Evolutionary conservation across 768 basidiomycete species (phyloP).

Genomic region (Austroboletus festivus): DNA sequence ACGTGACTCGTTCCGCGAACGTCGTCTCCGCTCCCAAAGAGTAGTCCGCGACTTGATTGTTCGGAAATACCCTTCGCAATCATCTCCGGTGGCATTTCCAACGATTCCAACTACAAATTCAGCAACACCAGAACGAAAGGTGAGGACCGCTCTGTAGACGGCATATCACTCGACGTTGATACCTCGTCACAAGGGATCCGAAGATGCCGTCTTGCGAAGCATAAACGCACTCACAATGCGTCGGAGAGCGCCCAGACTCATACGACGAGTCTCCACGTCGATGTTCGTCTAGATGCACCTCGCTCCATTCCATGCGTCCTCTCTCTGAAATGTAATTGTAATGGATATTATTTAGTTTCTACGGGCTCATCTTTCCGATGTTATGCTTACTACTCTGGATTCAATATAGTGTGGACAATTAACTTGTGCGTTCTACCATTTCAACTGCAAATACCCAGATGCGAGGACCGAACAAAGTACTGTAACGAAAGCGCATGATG

Average conservation of each 20-base stretch:
- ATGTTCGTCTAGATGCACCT: background rate
- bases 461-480: too few species aligned
- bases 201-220: background rate
- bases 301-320: background rate
- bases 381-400: too few species aligned
- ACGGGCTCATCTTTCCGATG: too few species aligned
- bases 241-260: background rate
- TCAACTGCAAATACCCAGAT: too few species aligned
- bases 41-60: conserved; percentile 11
- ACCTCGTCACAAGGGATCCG: background rate
- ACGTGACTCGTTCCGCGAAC: conserved; percentile 7
- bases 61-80: conserved; percentile 5
- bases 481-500: too few species aligned
- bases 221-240: background rate
- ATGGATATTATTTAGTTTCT: too few species aligned
- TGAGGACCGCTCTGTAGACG: background rate
- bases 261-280: background rate
- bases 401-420: too few species aligned
- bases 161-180: background rate
- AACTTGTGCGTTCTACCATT: too few species aligned
- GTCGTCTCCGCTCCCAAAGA: conserved; percentile 11
- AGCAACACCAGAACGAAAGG: background rate
- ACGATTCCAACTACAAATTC: background rate
- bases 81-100: conserved; percentile 10
- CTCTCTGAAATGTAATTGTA: background rate